Base-by-base conservation (phyloP, 2,329 filamentous ascomycete species). In the Harringtonia lauricola region DNA sequence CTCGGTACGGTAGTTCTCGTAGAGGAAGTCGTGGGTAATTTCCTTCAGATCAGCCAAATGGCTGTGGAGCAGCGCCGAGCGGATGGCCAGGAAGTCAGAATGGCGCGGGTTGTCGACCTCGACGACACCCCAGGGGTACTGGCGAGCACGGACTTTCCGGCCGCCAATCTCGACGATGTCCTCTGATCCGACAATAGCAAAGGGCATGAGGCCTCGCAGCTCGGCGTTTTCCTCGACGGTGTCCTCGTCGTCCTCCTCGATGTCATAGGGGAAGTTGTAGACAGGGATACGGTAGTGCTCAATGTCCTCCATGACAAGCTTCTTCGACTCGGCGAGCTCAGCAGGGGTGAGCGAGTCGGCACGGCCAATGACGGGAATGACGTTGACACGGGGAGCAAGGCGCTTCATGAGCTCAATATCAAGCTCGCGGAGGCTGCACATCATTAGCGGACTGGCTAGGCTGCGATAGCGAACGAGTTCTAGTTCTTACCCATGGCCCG, bases 1-100 rank as follows among this genome's bases (percentile, higher is more conserved):
- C 85, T 98, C 92, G 60, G 92, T 98, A 87, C 92, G 88, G 78
- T 98, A 98, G 72, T 98, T 98, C 66, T 98, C 92, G 71, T 98
- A 98, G 52, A 98, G 73, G 82, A 98, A 98, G 67, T 98, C 92
- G 67, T 98, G 92, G 42, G 92, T 98, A 62, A 98, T 98, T 67
- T 98, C 92, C 81, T 98, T 98, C 59, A 98, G 71, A 65, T 98
- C 92, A 49, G 92, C 92, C 61, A 98, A 71, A 72, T 98, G 92
- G 68, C 88, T 95, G 76, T 98, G 92, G 50, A 98, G 78, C 45
- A 98, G 81, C 44, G 92, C 92, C 47, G 89, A 95, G 63, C 92
- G 83, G 61, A 98, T 95, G 52, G 92, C 92, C 54, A 98, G 71
- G 75, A 98, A 98, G 66, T 98, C 92, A 39, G 89, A 95, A 72